phyloP scores from a whole-genome alignment of 2,329 filamentous ascomycete genomes.

The Ophiocordyceps sinensis region DNA sequence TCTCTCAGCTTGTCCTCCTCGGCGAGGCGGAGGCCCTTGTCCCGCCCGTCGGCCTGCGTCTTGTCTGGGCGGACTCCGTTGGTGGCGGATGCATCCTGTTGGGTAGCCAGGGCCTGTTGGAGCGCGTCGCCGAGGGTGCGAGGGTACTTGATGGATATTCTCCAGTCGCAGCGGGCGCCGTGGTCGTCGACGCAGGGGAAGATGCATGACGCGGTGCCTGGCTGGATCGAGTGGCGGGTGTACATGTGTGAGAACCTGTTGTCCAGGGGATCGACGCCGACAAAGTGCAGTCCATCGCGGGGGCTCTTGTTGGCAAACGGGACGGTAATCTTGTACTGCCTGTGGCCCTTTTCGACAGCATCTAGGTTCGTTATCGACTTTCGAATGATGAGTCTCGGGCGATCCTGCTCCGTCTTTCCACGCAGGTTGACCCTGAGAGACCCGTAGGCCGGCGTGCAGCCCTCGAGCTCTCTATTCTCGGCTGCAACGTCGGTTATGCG shows the following conservation, averaged over 20 bases:
- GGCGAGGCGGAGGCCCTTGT: constrained; percentile 29
- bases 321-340: constrained; percentile 41
- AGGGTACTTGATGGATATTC: constrained; percentile 73
- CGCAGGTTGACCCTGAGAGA: constrained; percentile 32
- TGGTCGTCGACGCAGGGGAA: constrained; percentile 91
- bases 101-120: constrained; percentile 29
- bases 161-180: constrained; percentile 70
- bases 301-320: constrained; percentile 65
- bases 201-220: constrained; percentile 68
- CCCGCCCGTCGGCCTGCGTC: constrained; percentile 25
- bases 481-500: constrained; percentile 39
- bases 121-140: constrained; percentile 72
- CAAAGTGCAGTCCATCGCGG: constrained; percentile 82
- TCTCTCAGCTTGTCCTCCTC: constrained; percentile 81
- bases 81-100: constrained; percentile 17
- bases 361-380: constrained; percentile 23
- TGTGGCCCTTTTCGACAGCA: constrained; percentile 22
- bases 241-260: constrained; percentile 82
- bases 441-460: constrained; percentile 41
- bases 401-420: constrained; percentile 22
- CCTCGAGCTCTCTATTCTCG: constrained; percentile 37
- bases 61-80: constrained; percentile 16
- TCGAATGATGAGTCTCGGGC: constrained; percentile 27
- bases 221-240: constrained; percentile 64
- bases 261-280: constrained; percentile 69